Percentiles rank a stretch among this genome's conserved stretches.
Evolutionary conservation across 2,329 filamentous ascomycete species (phyloP).

Genomic region (Calonectria hongkongensis): DNA sequence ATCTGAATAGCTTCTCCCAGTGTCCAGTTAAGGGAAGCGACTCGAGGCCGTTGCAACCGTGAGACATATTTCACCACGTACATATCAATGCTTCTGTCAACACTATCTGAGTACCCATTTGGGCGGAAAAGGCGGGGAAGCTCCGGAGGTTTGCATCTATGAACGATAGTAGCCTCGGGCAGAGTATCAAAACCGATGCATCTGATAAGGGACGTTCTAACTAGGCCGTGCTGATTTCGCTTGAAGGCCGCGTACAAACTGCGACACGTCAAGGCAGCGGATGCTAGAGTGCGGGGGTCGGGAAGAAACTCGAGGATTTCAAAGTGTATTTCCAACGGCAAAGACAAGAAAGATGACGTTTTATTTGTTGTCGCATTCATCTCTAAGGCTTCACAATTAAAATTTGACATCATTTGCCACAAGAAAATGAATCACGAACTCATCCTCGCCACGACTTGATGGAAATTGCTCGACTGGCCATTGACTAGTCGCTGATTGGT

Average conservation of each 20-base stretch:
- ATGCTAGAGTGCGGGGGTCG: slow-evolving; percentile 13
- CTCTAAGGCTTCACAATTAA: neutral
- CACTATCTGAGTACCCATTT: neutral
- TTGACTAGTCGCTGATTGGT: neutral
- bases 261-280: neutral
- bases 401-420: neutral
- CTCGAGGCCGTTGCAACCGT: neutral
- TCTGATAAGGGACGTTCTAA: neutral
- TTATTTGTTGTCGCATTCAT: neutral
- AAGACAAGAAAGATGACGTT: neutral
- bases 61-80: slow-evolving; percentile 1
- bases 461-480: neutral
- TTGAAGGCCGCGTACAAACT: slow-evolving; percentile 2
- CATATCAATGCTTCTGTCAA: neutral
- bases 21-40: neutral
- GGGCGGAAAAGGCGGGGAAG: neutral
- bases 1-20: neutral
- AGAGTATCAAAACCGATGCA: neutral
- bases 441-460: neutral
- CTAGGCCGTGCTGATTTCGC: neutral
- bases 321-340: neutral
- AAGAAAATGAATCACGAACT: neutral
- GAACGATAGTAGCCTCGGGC: neutral
- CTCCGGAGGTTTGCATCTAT: slow-evolving; percentile 3
- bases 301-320: neutral